Evolutionary conservation across 2,329 filamentous ascomycete species (phyloP).

Genomic region (Alternaria sp.): DNA sequence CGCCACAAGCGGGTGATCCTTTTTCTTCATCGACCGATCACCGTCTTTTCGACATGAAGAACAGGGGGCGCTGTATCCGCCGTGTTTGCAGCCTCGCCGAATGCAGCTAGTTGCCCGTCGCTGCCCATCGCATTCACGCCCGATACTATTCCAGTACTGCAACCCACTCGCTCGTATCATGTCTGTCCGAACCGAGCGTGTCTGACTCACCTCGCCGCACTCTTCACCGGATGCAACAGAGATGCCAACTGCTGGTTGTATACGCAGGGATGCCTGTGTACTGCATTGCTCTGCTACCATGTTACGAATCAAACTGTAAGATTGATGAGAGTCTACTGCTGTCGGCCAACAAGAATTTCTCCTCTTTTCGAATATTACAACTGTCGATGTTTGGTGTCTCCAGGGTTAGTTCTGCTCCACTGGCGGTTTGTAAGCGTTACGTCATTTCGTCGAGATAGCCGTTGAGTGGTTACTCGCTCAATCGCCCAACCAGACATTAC

Average conservation of each 20-base stretch:
- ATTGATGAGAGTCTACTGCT: neutral
- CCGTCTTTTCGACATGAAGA: neutral
- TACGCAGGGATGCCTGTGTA: neutral
- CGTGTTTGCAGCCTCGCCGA: neutral
- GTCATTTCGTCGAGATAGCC: neutral
- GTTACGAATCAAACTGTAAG: neutral
- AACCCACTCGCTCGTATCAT: neutral
- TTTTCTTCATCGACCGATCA: conserved; percentile 8
- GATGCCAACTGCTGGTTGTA: neutral
- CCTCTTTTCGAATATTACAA: neutral
- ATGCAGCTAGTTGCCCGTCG: neutral
- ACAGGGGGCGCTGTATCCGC: neutral
- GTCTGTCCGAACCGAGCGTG: neutral
- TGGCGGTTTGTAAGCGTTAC: neutral
- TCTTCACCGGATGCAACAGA: neutral
- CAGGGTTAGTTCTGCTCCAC: no score
- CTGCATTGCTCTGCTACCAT: neutral
- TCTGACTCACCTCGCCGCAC: neutral
- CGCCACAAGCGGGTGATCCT: neutral
- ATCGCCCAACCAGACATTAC: neutral
- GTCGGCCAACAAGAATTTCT: neutral
- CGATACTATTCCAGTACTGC: neutral
- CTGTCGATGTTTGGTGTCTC: neutral
- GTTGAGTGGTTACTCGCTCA: neutral
- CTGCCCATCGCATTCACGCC: neutral